Evolutionary conservation across 495 filamentous ascomycete species (phyloP), one percentile per base, ranked within the genome.

Genomic region (Thozetella sp.): DNA sequence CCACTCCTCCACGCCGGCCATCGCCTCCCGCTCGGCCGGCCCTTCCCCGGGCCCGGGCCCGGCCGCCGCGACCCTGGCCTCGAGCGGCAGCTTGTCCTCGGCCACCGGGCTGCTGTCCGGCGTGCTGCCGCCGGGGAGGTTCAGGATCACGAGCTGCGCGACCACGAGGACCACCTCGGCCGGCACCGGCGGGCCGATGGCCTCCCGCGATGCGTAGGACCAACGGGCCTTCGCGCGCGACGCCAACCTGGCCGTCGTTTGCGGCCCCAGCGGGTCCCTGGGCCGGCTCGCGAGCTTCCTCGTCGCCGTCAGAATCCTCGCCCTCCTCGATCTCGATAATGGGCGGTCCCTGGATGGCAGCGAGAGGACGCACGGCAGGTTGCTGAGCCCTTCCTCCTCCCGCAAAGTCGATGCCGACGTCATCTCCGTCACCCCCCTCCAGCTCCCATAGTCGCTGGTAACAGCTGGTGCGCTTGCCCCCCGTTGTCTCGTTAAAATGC

Each of bases 381-480:
- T 56, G 50, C 25, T 54, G 53, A 37, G 26, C 34, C 22, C 24
- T 55, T 56, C 59, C 24, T 54, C 60, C 79, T 3, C 83, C 86
- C 15, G 66, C 84, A 61, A 82, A 87, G 0, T 68, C 82, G n/a
- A 72, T 65, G 1, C 77, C 83, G 51, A 81, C 81, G 50, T 86
- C 78, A 9, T 80, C 83, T 6, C 90, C 90, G 68, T 97, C 94
- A 0, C 93, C 93, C 22, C 81, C 83, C 74, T 94, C 93, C 55
- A 97, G 66, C 67, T 97, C 93, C 93, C 92, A 97, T 1, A 99
- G 79, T 3, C 91, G 85, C 81, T 89, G 89, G 65, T 86, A 97
- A 69, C 95, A 97, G 6, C 66, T 63, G 24, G 78, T 89, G 0
- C 81, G 76, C 40, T 67, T 63, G 1, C 85, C 84, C 54, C 60